phyloP scores from a whole-genome alignment of 148 eudicot genomes.

The Limonium bicolor region DNA sequence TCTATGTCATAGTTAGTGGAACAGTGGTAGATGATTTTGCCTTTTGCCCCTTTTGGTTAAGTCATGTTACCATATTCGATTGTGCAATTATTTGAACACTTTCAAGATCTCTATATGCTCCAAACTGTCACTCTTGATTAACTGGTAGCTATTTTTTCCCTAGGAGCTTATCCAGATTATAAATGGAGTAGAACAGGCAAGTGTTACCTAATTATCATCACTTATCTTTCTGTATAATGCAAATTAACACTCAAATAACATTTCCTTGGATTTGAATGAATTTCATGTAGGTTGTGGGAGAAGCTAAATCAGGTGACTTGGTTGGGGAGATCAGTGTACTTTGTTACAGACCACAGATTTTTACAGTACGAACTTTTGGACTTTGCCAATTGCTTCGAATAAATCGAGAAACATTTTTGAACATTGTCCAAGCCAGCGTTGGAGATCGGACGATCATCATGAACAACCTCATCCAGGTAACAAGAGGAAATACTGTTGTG shows the following conservation, averaged over 20 bases:
- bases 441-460: constrained; percentile 56
- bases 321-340: constrained; percentile 84
- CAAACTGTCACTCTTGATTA: too few relatives aligned
- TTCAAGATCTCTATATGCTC: too few relatives aligned
- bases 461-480: constrained; percentile 61
- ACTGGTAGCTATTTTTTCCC: too few relatives aligned
- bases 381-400: constrained; percentile 51
- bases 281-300: constrained; percentile 56
- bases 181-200: constrained; percentile 59
- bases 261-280: too few relatives aligned
- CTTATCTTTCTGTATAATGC: too few relatives aligned
- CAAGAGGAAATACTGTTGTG: too few relatives aligned
- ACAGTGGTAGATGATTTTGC: too few relatives aligned
- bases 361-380: constrained; percentile 57
- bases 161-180: constrained; percentile 27
- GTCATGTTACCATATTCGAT: too few relatives aligned
- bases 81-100: too few relatives aligned
- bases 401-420: constrained; percentile 51
- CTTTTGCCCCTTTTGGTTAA: too few relatives aligned
- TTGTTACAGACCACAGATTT: constrained; percentile 75
- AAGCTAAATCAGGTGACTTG: constrained; percentile 45
- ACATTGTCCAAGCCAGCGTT: constrained; percentile 39
- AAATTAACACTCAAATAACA: background rate
- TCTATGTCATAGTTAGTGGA: constrained; percentile 67
- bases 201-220: too few relatives aligned